These are phyloP conservation scores for Groenewaldozyma salmanticensis DNA, from an alignment of 805 yeast species.

Conservation along the genomic window DNA sequence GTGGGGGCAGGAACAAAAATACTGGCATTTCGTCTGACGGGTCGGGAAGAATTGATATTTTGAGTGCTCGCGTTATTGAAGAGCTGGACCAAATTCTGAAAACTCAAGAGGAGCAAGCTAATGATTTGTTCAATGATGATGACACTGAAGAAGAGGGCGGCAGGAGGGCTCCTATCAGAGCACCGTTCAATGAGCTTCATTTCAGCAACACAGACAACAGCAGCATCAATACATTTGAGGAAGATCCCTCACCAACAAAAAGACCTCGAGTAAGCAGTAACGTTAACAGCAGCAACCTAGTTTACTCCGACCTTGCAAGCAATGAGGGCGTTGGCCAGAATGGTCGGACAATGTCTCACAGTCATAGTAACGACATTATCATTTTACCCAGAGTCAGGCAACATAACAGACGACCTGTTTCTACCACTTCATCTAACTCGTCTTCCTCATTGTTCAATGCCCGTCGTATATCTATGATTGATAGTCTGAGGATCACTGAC, in stretches of 20 bases:
- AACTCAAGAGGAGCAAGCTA: conserved; percentile 6
- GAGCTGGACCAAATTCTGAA: conserved; percentile 20
- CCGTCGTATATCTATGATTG: conserved; percentile 8
- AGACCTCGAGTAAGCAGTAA: conserved; percentile 2
- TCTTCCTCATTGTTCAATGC: conserved; percentile 1
- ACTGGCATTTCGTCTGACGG: background rate
- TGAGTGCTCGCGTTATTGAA: conserved; percentile 24
- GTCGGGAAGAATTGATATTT: conserved; percentile 19
- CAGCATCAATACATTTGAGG: conserved; percentile 2
- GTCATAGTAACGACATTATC: background rate
- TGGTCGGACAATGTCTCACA: too few relatives aligned
- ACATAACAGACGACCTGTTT: background rate
- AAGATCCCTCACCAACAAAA: conserved; percentile 11
- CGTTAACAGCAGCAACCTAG: background rate
- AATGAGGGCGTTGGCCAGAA: too few relatives aligned
- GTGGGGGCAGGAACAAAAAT: background rate
- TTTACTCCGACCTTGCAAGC: background rate
- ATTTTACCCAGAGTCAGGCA: background rate
- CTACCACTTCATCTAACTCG: too few relatives aligned
- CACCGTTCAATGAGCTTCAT: background rate
- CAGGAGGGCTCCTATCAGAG: background rate
- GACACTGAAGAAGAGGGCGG: background rate
- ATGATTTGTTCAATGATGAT: too few relatives aligned
- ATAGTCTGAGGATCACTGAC: conserved; percentile 11
- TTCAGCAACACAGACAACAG: background rate